Conservation (phyloP, 495 filamentous ascomycete genomes). For the Cenococcum geophilum region DNA sequence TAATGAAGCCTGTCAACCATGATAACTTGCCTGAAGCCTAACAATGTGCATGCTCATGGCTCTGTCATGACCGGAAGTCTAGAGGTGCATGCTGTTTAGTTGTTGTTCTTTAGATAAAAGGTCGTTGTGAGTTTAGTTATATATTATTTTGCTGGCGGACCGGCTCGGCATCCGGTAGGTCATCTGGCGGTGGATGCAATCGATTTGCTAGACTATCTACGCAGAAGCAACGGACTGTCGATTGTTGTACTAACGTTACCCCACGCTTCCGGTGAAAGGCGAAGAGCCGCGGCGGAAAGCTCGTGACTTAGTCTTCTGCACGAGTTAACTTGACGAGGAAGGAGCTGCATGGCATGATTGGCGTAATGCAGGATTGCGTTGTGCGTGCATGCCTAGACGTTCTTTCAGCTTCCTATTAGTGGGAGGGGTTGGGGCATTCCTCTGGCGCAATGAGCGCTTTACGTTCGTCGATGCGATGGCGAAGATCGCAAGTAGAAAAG, state of each 20-base stretch:
- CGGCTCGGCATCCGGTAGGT: too few relatives aligned
- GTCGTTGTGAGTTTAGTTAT: too few relatives aligned
- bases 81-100: too few relatives aligned
- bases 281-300: slow-evolving; percentile 1
- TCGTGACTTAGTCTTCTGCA: slow-evolving; percentile 4
- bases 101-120: too few relatives aligned
- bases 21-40: too few relatives aligned
- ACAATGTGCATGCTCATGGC: too few relatives aligned
- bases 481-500: neutral
- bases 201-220: too few relatives aligned
- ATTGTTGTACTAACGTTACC: neutral
- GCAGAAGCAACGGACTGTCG: neutral
- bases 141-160: too few relatives aligned
- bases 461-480: neutral
- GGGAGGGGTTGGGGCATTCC: neutral
- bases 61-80: too few relatives aligned
- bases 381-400: neutral
- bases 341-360: neutral
- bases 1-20: too few relatives aligned
- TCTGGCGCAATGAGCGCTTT: neutral
- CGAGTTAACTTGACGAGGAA: neutral
- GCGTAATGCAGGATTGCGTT: neutral
- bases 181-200: too few relatives aligned
- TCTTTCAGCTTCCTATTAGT: neutral
- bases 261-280: neutral